Evolutionary conservation across 2,329 filamentous ascomycete genomes (phyloP), one percentile per base, ranked within the genome.

Genomic region (Colletotrichum euphorbiae): DNA sequence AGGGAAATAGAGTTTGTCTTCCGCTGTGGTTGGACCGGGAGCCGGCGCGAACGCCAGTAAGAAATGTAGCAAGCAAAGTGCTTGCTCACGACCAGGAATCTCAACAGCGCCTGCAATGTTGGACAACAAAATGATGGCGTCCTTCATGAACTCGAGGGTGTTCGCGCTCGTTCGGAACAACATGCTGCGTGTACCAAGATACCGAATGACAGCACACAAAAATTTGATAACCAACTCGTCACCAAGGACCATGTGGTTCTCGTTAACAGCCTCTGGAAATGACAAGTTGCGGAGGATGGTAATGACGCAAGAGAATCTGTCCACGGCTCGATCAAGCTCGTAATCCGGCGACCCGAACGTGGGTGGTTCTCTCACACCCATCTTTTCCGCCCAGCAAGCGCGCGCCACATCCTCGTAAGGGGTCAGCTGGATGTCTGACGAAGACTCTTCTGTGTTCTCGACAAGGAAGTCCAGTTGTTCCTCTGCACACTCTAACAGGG

Each of bases 131-230:
- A 93, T 91, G 66, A 98, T 89, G 33, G 94, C 84, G 77, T 99
- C 96, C 80, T 99, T 99, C 93, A 98, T 97, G 74, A 98, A 95
- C 78, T 99, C 96, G 72, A 98, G 83, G 0, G 92, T 96, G 79
- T 98, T 97, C 75, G 87, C 85, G 72, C 96, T 87, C 3, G 90
- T 93, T 43, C 93, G 89, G 46, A 98, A 82, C 33, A 98, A 86
- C 85, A 95, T 93, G 73, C 93, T 93, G 13, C 94, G 91, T 4
- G 94, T 98, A 33, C 95, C 96, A 13, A 98, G 85, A 72, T 96
- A 93, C 68, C 94, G 87, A 70, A 98, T 94, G 4, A 94, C 88
- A 51, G 90, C 90, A 66, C 93, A 93, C 8, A 98, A 82, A 74
- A 98, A 93, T 73, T 92, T 93, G 74, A 98, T 86, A 17, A 98